These are phyloP conservation scores for Aulographum hederae DNA, from an alignment of 2,329 filamentous ascomycete genomes.

Conservation along the genomic window DNA sequence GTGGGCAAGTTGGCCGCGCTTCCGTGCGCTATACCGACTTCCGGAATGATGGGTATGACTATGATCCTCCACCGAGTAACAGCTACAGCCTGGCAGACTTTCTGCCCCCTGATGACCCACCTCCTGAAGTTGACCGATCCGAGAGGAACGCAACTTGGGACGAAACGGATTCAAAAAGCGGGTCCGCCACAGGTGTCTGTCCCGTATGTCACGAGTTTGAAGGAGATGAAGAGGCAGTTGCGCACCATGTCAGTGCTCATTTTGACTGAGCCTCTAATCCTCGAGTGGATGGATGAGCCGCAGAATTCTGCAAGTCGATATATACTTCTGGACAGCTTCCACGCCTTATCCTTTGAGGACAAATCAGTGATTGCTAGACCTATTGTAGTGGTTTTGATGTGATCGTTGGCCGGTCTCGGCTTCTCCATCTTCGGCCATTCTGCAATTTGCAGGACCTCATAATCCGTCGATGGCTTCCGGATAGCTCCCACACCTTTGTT, in stretches of 20 bases:
- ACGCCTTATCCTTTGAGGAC: no score
- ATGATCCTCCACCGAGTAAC: not conserved
- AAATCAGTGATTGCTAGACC: no score
- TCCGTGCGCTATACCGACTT: not conserved
- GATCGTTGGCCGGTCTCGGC: no score
- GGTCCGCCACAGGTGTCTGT: not conserved
- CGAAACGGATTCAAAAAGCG: not conserved
- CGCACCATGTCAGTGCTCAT: conserved; percentile 3
- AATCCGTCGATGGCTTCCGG: no score
- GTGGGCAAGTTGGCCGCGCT: not conserved
- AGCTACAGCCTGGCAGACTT: not conserved
- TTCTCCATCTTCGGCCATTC: no score
- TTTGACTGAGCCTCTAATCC: conserved; percentile 4
- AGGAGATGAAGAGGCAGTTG: conserved; percentile 2
- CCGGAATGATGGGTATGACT: conserved; percentile 2
- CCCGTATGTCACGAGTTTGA: conserved; percentile 4
- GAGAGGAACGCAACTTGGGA: not conserved
- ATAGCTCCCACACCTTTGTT: no score
- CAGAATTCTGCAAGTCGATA: no score
- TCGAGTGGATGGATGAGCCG: no score
- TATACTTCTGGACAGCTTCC: no score
- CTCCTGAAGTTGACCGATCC: not conserved
- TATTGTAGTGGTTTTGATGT: no score
- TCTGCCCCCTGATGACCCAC: conserved; percentile 2
- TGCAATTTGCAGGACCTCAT: no score